Conservation (phyloP, 441 rosid genomes). For the Populus hybrid region DNA sequence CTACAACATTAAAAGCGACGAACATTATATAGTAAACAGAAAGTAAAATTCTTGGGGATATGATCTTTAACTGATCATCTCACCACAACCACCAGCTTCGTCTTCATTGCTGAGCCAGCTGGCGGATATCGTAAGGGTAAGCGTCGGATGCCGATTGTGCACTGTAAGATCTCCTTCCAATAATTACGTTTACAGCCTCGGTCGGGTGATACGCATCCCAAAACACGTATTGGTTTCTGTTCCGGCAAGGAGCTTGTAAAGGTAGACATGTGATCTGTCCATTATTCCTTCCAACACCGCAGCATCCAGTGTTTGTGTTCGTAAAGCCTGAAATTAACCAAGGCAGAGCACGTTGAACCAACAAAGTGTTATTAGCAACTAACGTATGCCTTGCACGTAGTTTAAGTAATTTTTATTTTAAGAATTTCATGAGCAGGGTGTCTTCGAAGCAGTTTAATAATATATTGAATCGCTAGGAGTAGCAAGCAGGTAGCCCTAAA, state of each 20-base stretch:
- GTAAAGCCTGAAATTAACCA: slow-evolving; percentile 48
- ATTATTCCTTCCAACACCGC: slow-evolving; percentile 91
- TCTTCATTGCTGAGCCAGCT: slow-evolving; percentile 51
- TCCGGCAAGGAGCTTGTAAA: slow-evolving; percentile 59
- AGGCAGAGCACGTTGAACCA: neutral
- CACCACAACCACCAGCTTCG: neutral
- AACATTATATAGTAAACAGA: neutral
- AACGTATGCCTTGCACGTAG: neutral
- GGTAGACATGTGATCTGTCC: slow-evolving; percentile 89
- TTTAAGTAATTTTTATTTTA: neutral
- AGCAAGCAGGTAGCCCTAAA: no score
- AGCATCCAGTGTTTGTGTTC: slow-evolving; percentile 71
- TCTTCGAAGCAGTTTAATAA: no score
- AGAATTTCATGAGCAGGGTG: no score
- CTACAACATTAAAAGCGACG: neutral
- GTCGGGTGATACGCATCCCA: slow-evolving; percentile 93
- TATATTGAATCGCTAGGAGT: no score
- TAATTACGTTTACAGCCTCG: slow-evolving; percentile 56
- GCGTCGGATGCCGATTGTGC: slow-evolving; percentile 64
- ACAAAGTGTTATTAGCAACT: no score
- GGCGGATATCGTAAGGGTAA: slow-evolving; percentile 68
- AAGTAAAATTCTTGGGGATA: neutral
- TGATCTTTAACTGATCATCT: neutral
- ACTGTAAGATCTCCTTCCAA: slow-evolving; percentile 70
- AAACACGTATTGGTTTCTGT: slow-evolving; percentile 59